These are phyloP conservation scores for Cruciata laevipes DNA, from an alignment of 257 asterid genomes.

Conservation along the genomic window DNA sequence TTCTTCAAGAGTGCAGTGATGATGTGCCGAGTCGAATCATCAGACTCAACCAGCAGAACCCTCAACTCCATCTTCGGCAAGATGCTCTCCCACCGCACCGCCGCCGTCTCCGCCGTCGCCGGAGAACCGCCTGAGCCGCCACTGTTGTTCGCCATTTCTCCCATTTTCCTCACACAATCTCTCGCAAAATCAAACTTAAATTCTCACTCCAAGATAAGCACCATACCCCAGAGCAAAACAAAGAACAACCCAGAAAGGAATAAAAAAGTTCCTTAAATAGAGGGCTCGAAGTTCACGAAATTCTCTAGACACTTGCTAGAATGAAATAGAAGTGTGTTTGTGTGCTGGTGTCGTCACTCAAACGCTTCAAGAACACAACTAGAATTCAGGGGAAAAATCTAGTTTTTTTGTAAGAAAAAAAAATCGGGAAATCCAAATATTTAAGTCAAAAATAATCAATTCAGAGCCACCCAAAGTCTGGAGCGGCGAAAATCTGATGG, in stretches of 20 bases:
- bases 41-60: conserved; percentile 85
- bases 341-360: neutral
- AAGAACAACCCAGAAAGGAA: neutral
- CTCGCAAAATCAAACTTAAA: neutral
- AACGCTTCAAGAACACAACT: neutral
- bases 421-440: neutral
- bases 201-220: neutral
- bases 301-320: neutral
- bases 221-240: neutral
- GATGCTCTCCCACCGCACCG: conserved; percentile 73
- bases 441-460: neutral
- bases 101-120: conserved; percentile 15
- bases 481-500: conserved; percentile 58
- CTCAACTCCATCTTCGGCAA: conserved; percentile 71
- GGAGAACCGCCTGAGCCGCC: conserved; percentile 19
- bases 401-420: neutral
- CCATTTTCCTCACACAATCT: conserved; percentile 28
- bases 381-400: neutral
- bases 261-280: too few relatives aligned
- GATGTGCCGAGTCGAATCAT: conserved; percentile 93
- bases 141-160: conserved; percentile 38
- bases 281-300: too few relatives aligned
- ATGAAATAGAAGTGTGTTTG: neutral
- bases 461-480: conserved; percentile 4
- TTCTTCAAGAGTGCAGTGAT: conserved; percentile 89